Conservation (phyloP, 2,329 filamentous ascomycete species). For the Tolypocladium tropicale region DNA sequence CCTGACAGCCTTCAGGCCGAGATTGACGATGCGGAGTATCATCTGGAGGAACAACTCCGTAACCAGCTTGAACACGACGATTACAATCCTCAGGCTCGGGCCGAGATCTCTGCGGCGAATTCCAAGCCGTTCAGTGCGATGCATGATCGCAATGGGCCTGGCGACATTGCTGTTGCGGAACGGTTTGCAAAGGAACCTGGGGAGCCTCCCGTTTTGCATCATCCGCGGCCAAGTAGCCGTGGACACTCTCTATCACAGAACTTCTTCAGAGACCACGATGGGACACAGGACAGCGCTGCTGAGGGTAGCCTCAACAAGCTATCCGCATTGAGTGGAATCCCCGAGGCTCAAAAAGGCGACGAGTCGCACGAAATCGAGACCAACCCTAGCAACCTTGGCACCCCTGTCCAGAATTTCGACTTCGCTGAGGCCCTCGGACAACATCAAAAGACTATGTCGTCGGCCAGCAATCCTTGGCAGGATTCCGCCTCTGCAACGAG, state of each 20-base stretch:
- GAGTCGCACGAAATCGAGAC: constrained; percentile 60
- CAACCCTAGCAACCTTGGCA: constrained; percentile 62
- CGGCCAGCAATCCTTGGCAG: constrained; percentile 53
- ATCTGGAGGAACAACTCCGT: constrained; percentile 69
- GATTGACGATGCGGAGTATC: constrained; percentile 77
- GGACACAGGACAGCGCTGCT: constrained; percentile 26
- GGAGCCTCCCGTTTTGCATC: constrained; percentile 51
- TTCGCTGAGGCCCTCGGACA: constrained; percentile 31
- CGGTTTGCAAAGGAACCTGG: constrained; percentile 43
- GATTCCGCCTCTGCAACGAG: constrained; percentile 33
- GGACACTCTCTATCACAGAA: constrained; percentile 62
- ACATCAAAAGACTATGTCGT: constrained; percentile 47
- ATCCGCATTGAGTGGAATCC: constrained; percentile 28
- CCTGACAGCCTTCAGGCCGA: constrained; percentile 73
- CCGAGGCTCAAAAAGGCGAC: constrained; percentile 30
- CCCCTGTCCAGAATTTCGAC: constrained; percentile 44
- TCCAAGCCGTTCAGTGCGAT: constrained; percentile 14
- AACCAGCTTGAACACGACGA: constrained; percentile 71
- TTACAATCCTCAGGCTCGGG: constrained; percentile 53
- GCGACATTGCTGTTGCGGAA: constrained; percentile 36
- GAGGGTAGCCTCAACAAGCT: constrained; percentile 29
- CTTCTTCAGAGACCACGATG: constrained; percentile 49
- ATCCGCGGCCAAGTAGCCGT: constrained; percentile 63
- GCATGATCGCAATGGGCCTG: constrained; percentile 34
- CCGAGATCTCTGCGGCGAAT: constrained; percentile 13